Base-by-base conservation (phyloP, 2,329 filamentous ascomycete species). In the Didymella exigua region DNA sequence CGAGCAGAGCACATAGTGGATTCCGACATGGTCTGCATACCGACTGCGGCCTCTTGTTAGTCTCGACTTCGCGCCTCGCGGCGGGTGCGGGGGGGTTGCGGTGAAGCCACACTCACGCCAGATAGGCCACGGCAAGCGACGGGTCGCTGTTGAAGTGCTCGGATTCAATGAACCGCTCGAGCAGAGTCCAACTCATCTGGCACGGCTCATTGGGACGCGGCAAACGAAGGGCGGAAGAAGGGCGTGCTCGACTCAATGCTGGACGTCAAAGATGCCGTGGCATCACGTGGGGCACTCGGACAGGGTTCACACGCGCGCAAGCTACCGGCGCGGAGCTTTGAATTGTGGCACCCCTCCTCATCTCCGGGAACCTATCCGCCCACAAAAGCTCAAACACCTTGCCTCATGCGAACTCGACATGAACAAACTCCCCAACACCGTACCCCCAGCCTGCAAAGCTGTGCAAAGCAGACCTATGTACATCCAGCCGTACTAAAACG, bases 101-200 rank as follows among this genome's bases (percentile, higher is more conserved):
- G 53, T 54, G 47, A 56, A 47, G 48, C 43, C 49, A 67, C 54
- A 81, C 88, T 84, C 82, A 93, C 90, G 90, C 90, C 72, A 95
- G 86, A 78, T 95, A 95, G 63, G 90, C 91, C 74, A 95, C 90
- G 59, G 90, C 89, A 76, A 95, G 87, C 77, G 92, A 93, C 61
- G 91, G 90, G 78, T 93, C 89, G 79, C 90, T 88, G 81, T 93
- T 93, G 84, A 95, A 95, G 82, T 95, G 89, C 82, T 95, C 90
- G 81, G 89, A 92, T 84, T 93, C 90, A 81, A 95, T 87, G 85
- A 93, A 93, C 78, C 90, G 87, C 82, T 91, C 89, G 75, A 95
- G 84, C 81, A 95, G 83, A 82, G 93, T 89, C 90, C 90, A 93
- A 79, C 79, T 81, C 79, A 82, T 82, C 70, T 69, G 71, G 71